Evolutionary conservation across 306 rosid genomes (phyloP), one percentile per base, ranked within the genome.

Genomic region (Cicer judaicum): DNA sequence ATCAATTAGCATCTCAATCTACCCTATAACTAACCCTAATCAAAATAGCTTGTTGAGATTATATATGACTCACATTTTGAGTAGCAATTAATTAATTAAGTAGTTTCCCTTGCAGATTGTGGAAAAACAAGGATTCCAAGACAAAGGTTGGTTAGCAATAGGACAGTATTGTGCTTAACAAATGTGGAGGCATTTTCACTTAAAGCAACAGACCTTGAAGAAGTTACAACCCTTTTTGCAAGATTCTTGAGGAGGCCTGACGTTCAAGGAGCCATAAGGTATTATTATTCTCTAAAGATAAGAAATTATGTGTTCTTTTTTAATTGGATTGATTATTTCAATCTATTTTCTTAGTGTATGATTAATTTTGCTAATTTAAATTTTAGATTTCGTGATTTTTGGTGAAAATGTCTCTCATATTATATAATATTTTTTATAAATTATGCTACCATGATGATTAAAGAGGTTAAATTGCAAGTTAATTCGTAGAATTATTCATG

Each of bases 111-210:
- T 86, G 82, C 75, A 93, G 98, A 83, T 69, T 87, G 76, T 56
- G 80, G 67, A 78, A 89, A 81, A 77, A 65, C 81, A 44, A 84
- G 85, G 81, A 54, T 85, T 75, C 92, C 93, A 59, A 89, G 85
- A 70, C 96, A 84, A 19, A 81, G 88, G 76, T 76, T 93, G 83
- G 75, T 82, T 41, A 79, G 97, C 88, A 89, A 72, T 79, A 76
- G 97, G 83, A 89, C 77, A 11, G 93, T 93, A 49, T 15, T 5
- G 46, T 93, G 97, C 88, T 64, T 84, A 80, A 85, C 96, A 14
- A 89, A 93, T 62, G 92, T 93, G 47, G 97, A 91, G 80, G 96
- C 93, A 65, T 91, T 91, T 83, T 79, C 97, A n/a, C 90, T 93
- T 66, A 81, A 84, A 39, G 90, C 85, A 7, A 86, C 83, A 54